A percentile compares a stretch with the other conserved stretches of the same genome.
These are phyloP conservation scores for Sordariomycetes sp. DNA, from an alignment of 2,329 filamentous ascomycete genomes.

Conservation along the genomic window DNA sequence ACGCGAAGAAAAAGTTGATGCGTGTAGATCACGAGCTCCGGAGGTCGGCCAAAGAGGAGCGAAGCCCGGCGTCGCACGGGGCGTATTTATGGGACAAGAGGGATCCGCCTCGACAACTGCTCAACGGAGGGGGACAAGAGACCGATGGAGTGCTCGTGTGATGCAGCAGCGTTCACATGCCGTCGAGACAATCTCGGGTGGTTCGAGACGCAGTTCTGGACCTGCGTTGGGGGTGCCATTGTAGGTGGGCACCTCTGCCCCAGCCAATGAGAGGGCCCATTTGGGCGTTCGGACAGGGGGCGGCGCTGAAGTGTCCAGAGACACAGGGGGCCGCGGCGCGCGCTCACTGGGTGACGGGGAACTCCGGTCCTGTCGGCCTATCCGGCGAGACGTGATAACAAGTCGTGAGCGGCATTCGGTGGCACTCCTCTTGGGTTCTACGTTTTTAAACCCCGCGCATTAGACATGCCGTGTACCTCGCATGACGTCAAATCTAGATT, in stretches of 20 bases:
- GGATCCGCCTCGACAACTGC: too few species aligned
- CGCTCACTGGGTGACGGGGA: too few species aligned
- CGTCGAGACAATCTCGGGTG: background rate
- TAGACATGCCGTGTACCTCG: too few species aligned
- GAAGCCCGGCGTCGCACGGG: too few species aligned
- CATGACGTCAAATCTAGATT: background rate
- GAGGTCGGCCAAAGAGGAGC: too few species aligned
- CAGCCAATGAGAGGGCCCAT: background rate
- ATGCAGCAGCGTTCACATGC: background rate
- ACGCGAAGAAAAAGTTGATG: background rate
- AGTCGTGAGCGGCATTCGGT: too few species aligned
- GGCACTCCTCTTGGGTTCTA: too few species aligned
- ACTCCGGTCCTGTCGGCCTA: too few species aligned
- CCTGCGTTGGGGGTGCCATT: background rate
- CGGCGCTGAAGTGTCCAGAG: background rate
- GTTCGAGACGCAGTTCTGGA: background rate
- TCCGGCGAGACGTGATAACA: too few species aligned
- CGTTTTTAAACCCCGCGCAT: too few species aligned
- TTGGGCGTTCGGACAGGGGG: background rate
- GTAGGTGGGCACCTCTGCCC: background rate
- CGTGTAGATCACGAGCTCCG: background rate
- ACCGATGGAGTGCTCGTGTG: background rate
- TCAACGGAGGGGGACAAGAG: background rate
- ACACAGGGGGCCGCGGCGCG: too few species aligned
- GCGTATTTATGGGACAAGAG: too few species aligned